Evolutionary conservation across 331 rosid genomes (phyloP).

Genomic region (Cucumis variabilis): DNA sequence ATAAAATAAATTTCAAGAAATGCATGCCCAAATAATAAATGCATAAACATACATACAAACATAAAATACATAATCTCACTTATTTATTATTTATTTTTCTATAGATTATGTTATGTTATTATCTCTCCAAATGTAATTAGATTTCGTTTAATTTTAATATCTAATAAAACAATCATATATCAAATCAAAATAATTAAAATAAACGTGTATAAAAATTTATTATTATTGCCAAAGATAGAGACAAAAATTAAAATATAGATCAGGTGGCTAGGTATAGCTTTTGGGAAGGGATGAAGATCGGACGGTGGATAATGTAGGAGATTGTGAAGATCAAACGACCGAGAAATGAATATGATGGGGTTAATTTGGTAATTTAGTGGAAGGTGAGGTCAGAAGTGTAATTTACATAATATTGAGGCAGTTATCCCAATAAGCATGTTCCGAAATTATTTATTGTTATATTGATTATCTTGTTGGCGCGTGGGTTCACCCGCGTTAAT

Average conservation of each 20-base stretch:
- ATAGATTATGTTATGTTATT: neutral
- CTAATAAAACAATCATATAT: neutral
- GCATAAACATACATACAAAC: neutral
- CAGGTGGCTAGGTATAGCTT: neutral
- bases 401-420: conserved; percentile 24
- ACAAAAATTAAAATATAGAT: too few relatives aligned
- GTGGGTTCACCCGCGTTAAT: neutral
- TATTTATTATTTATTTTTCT: neutral
- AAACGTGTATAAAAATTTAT: neutral
- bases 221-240: neutral
- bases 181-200: neutral
- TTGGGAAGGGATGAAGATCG: neutral
- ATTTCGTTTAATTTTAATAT: neutral
- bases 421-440: conserved; percentile 49
- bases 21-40: neutral
- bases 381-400: neutral
- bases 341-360: too few relatives aligned
- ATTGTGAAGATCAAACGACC: neutral
- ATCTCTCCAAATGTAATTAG: neutral
- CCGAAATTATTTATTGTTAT: neutral
- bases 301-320: neutral
- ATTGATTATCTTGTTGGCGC: neutral
- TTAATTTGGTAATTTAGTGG: too few relatives aligned
- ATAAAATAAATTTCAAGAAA: neutral
- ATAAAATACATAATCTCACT: neutral